Evolutionary conservation across 2,329 filamentous ascomycete genomes (phyloP), one percentile per base, ranked within the genome.

Genomic region (Thielaviopsis punctulata): DNA sequence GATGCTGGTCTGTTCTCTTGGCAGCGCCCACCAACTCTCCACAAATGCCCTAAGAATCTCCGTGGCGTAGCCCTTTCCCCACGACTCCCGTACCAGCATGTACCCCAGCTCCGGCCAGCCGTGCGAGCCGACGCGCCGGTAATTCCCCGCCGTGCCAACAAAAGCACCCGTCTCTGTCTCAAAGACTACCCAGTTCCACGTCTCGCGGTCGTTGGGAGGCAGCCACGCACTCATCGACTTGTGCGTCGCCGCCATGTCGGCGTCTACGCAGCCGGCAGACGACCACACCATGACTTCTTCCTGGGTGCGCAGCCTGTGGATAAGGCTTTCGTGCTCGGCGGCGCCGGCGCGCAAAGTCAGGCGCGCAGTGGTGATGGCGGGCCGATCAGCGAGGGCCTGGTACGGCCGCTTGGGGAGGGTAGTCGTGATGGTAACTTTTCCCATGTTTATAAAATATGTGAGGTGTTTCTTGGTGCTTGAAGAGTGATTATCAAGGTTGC

Each of bases 281-380:
- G 79, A 79, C 69, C 73, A 80, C 52, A 63, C 62, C 81, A 85
- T 84, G 46, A 80, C 75, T 57, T 80, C 76, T 4, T 71, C 69
- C 60, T 80, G 69, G 13, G 66, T 68, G 22, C 80, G 75, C 51
- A 85, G 65, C 21, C 64, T 63, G 56, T 76, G 66, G 15, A 79
- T 55, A 6, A 66, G 70, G 1, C 66, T 62, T 1, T 75, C 64
- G 61, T 84, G 79, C 2, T 69, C 64, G 18, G 68, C 62, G 1
- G 59, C 58, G 39, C 76, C 63, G 2, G 73, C 72, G 15, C 78
- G 68, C 49, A 84, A 62, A 23, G 76, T 59, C 19, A 84, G 68
- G 6, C 79, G 72, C 48, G 71, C 62, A 2, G 79, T 81, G 48
- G 58, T 60, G 51, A 77, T 66, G 2, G 63, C 60, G 7, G 61